Percentiles rank a stretch among this genome's conserved stretches.
These are phyloP conservation scores for Thalassia testudinum DNA, from an alignment of 116 monocot genomes.

Conservation along the genomic window DNA sequence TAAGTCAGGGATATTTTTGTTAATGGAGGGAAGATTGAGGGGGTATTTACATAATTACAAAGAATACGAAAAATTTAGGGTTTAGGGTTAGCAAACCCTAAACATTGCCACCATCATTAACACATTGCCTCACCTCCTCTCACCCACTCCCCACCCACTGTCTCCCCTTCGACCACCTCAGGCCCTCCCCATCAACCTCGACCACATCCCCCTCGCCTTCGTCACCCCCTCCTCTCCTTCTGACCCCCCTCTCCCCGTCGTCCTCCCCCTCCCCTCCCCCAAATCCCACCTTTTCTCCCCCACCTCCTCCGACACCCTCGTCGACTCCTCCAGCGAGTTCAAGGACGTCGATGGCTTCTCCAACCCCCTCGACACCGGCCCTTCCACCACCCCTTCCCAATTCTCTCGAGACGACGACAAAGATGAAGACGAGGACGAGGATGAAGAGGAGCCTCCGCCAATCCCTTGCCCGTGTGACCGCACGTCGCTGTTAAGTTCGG, in stretches of 20 bases:
- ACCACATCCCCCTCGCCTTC: slow-evolving; percentile 21
- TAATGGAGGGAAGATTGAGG: no score
- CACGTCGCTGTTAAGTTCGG: neutral
- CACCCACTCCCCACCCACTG: slow-evolving; percentile 60
- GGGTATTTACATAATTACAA: no score
- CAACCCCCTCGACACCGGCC: neutral
- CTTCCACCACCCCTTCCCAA: no score
- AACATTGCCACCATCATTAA: no score
- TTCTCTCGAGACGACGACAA: neutral
- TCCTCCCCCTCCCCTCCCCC: slow-evolving; percentile 24
- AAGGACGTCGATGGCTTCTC: slow-evolving; percentile 11
- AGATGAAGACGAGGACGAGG: neutral
- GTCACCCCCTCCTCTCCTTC: neutral
- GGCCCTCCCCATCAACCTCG: slow-evolving; percentile 69
- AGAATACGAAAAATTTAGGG: no score
- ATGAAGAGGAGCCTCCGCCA: neutral
- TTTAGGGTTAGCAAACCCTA: no score
- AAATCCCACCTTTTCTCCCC: slow-evolving; percentile 18
- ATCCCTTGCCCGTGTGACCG: neutral
- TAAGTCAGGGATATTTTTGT: no score
- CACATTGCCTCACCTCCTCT: no score
- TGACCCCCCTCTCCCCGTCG: slow-evolving; percentile 34
- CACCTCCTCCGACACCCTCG: slow-evolving; percentile 6
- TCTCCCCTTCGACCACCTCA: slow-evolving; percentile 45
- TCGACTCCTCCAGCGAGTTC: slow-evolving; percentile 23